These are phyloP conservation scores for Proliferodiscus dingleyae DNA, from an alignment of 2,329 filamentous ascomycete genomes.

Conservation along the genomic window DNA sequence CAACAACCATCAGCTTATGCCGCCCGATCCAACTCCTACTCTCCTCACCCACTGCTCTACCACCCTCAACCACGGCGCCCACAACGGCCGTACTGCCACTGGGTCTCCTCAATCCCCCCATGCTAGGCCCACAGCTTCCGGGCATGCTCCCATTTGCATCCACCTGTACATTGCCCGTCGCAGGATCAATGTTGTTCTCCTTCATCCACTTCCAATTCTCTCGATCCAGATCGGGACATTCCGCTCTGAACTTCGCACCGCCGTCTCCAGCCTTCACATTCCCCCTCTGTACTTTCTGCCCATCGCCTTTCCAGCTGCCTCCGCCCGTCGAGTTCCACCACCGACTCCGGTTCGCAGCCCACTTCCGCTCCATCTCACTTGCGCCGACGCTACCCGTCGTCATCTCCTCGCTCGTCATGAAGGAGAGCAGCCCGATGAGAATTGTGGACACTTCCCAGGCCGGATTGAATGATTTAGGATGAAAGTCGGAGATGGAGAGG, in stretches of 20 bases:
- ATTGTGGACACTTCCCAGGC: constrained; percentile 98
- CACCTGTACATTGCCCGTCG: constrained; percentile 63
- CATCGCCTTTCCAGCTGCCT: constrained; percentile 34
- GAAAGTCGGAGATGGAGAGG: constrained; percentile 94
- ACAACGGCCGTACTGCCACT: constrained; percentile 48
- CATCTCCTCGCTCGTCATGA: constrained; percentile 99
- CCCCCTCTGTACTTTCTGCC: constrained; percentile 50
- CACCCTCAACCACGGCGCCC: constrained; percentile 69
- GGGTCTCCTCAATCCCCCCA: constrained; percentile 58
- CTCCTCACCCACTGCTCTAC: constrained; percentile 68
- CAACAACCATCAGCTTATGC: constrained; percentile 71
- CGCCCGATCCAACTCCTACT: constrained; percentile 76
- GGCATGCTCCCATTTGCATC: constrained; percentile 40
- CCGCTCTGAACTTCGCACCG: constrained; percentile 79
- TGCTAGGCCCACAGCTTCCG: constrained; percentile 53
- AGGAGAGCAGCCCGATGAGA: constrained; percentile 85
- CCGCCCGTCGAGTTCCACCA: constrained; percentile 98
- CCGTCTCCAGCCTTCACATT: constrained; percentile 90
- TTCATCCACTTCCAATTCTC: constrained; percentile 94
- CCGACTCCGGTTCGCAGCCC: constrained; percentile 69
- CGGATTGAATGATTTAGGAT: constrained; percentile 96
- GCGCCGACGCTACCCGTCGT: constrained; percentile 86
- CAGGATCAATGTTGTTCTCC: constrained; percentile 71
- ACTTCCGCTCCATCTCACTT: constrained; percentile 69
- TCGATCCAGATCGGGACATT: constrained; percentile 85